These are phyloP conservation scores for Blastobotrys serpentis DNA, from an alignment of 1,139 yeast species.

Conservation along the genomic window DNA sequence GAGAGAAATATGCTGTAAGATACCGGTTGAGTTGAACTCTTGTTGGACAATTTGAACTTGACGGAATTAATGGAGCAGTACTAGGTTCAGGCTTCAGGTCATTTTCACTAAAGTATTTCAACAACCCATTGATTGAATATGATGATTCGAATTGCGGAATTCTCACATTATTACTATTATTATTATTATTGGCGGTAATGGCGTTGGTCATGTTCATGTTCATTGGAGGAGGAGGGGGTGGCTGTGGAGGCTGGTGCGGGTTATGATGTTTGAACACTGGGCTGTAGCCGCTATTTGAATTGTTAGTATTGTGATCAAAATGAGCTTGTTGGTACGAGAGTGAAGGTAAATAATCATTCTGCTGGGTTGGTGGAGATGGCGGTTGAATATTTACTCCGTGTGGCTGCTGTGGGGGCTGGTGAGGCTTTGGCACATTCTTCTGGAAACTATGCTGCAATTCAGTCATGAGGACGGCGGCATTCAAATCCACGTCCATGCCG, in stretches of 20 bases:
- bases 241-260: background rate
- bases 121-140: conserved; percentile 23
- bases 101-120: conserved; percentile 24
- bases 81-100: conserved; percentile 19
- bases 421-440: conserved; percentile 13
- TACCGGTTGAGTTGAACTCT: conserved; percentile 35
- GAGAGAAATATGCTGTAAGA: conserved; percentile 36
- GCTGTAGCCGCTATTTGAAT: background rate
- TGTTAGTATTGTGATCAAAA: background rate
- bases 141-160: conserved; percentile 29
- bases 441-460: conserved; percentile 32
- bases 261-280: background rate
- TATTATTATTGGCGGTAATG: conserved; percentile 17
- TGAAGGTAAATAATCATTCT: conserved; percentile 4
- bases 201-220: conserved; percentile 14
- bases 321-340: conserved; percentile 4
- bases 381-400: conserved; percentile 5
- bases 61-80: conserved; percentile 12
- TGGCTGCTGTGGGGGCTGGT: conserved; percentile 9
- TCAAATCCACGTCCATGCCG: conserved; percentile 27
- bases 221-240: conserved; percentile 7
- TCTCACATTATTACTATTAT: conserved; percentile 12
- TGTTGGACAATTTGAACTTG: conserved; percentile 26
- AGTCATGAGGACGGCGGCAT: conserved; percentile 34
- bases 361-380: conserved; percentile 8